phyloP scores from a whole-genome alignment of 225 moss, liverwort and hornwort species.

The Neckera pumila region DNA sequence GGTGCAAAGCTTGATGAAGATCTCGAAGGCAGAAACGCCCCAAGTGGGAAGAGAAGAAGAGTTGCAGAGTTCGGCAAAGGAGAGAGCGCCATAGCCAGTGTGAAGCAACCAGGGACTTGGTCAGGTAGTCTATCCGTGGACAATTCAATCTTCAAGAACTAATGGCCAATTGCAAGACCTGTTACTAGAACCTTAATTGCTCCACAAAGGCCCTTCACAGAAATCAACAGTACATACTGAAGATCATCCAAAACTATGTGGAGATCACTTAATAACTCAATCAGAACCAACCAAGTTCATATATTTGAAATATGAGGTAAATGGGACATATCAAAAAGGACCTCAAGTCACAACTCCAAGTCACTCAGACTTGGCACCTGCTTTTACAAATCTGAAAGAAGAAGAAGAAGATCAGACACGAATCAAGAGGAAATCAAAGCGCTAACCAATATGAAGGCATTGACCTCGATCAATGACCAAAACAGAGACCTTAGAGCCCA shows the following conservation, averaged over 20 bases:
- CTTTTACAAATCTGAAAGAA: not conserved
- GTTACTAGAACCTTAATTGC: not conserved
- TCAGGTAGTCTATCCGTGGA: no score
- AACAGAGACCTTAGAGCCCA: not conserved
- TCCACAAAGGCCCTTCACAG: not conserved
- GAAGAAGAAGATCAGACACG: not conserved
- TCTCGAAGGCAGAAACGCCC: no score
- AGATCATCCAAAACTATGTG: not conserved
- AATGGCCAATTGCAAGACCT: not conserved
- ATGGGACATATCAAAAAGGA: not conserved
- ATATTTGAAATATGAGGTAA: not conserved
- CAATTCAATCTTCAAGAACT: not conserved
- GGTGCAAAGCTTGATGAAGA: no score
- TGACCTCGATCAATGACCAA: not conserved
- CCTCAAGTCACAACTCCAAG: not conserved
- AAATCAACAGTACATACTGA: not conserved
- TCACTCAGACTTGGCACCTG: not conserved
- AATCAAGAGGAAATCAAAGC: not conserved
- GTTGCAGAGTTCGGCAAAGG: no score
- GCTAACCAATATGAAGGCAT: not conserved
- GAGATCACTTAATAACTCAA: not conserved
- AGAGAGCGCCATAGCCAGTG: no score
- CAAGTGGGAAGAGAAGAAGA: no score
- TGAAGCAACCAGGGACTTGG: no score
- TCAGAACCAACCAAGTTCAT: not conserved